A percentile compares a stretch with the other conserved stretches of the same genome.
Conservation (phyloP, 2,329 filamentous ascomycete species). For the Arthrobotrys musiformis region DNA sequence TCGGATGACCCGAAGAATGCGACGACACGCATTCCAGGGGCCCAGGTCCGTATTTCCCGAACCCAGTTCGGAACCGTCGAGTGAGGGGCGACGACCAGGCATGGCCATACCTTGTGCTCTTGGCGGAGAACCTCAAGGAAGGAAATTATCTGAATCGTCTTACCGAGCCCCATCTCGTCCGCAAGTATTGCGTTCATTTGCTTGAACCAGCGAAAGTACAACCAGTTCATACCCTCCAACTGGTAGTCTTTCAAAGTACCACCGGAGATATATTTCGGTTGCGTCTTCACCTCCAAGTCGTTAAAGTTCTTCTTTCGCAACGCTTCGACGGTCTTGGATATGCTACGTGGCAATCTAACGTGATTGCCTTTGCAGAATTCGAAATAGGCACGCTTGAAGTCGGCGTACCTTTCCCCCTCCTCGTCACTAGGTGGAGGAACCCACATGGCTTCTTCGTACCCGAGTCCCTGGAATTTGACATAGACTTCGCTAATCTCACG, state of each 20-base stretch:
- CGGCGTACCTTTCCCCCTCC: conserved; percentile 72
- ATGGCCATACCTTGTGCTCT: conserved; percentile 81
- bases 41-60: conserved; percentile 93
- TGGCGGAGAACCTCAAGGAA: conserved; percentile 57
- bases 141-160: conserved; percentile 78
- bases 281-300: conserved; percentile 73
- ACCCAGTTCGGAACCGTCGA: conserved; percentile 88
- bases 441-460: conserved; percentile 76
- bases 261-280: conserved; percentile 78
- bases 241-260: conserved; percentile 94
- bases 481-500: conserved; percentile 77
- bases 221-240: conserved; percentile 78
- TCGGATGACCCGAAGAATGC: conserved; percentile 84
- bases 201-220: conserved; percentile 87
- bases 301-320: conserved; percentile 74
- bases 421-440: conserved; percentile 57
- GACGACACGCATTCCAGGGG: conserved; percentile 85
- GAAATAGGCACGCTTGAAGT: conserved; percentile 84
- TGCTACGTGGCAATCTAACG: conserved; percentile 71
- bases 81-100: conserved; percentile 92
- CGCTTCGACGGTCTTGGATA: conserved; percentile 75
- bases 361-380: conserved; percentile 86
- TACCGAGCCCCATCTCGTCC: conserved; percentile 98
- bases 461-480: conserved; percentile 91
- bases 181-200: conserved; percentile 88